Evolutionary conservation across 2,329 filamentous ascomycete genomes (phyloP).

Genomic region (Colletotrichum limetticola): DNA sequence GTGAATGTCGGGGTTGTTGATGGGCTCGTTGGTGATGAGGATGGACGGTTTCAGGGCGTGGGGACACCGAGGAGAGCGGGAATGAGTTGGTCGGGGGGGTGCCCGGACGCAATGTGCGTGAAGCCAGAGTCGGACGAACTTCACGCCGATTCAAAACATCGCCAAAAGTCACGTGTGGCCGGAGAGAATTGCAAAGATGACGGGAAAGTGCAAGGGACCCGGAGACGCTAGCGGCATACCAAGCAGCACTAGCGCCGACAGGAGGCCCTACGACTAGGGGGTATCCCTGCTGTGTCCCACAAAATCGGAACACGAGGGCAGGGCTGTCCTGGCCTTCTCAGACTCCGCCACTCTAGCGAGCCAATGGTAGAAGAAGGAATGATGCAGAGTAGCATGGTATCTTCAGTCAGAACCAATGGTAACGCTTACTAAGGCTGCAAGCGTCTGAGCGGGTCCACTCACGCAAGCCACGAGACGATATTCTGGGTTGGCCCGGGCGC

Average conservation of each 20-base stretch:
- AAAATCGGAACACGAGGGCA: constrained; percentile 27
- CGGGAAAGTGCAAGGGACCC: constrained; percentile 3
- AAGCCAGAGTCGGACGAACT: constrained; percentile 26
- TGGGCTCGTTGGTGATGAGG: constrained; percentile 30
- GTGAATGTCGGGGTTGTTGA: constrained; percentile 4
- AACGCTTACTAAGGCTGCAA: not conserved
- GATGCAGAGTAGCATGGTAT: constrained; percentile 7
- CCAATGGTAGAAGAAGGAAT: not conserved
- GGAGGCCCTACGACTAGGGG: not conserved
- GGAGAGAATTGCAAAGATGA: constrained; percentile 19
- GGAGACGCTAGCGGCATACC: not conserved
- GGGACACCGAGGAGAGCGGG: constrained; percentile 34
- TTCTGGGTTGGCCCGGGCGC: not conserved
- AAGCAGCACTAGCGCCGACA: constrained; percentile 12
- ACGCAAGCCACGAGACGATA: constrained; percentile 32
- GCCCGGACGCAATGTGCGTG: constrained; percentile 32
- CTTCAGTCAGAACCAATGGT: not conserved
- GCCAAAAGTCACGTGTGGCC: constrained; percentile 25
- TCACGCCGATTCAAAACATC: constrained; percentile 33
- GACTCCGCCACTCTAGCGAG: constrained; percentile 32
- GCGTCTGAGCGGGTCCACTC: constrained; percentile 16
- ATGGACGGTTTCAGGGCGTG: constrained; percentile 35
- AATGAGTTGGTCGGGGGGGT: constrained; percentile 33
- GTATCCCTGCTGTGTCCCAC: not conserved
- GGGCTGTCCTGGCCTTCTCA: constrained; percentile 1